phyloP scores from a whole-genome alignment of 176 grass and related monocot species.

The Aechmea fasciata region DNA sequence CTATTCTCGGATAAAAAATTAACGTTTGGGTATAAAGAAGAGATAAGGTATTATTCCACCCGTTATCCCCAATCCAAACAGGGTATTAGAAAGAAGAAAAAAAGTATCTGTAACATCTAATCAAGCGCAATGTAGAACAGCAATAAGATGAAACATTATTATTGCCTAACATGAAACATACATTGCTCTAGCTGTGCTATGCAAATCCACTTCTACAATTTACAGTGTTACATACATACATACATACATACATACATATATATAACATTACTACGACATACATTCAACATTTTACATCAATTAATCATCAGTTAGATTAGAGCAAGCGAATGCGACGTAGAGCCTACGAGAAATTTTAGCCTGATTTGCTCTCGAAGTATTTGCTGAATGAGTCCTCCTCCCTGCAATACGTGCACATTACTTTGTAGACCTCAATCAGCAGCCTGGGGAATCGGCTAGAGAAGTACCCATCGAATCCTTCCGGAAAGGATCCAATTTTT shows the following conservation, averaged over 20 bases:
- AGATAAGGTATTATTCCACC: too few relatives aligned
- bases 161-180: background rate
- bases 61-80: too few relatives aligned
- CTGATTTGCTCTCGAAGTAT: constrained; percentile 46
- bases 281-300: background rate
- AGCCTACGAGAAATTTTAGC: constrained; percentile 18
- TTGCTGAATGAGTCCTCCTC: constrained; percentile 72
- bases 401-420: constrained; percentile 51
- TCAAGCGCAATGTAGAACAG: background rate
- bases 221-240: background rate
- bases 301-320: background rate
- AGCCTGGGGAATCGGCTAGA: constrained; percentile 71
- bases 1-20: too few relatives aligned
- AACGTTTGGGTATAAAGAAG: too few relatives aligned
- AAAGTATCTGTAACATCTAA: background rate
- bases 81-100: too few relatives aligned
- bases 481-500: constrained; percentile 57
- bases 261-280: background rate
- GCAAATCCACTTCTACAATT: too few relatives aligned
- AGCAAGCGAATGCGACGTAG: background rate
- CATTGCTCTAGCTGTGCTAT: background rate
- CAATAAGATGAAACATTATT: background rate
- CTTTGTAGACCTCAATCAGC: constrained; percentile 80
- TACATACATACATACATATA: background rate
- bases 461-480: constrained; percentile 83